Percentiles rank a stretch among this genome's conserved stretches.
Evolutionary conservation across 495 filamentous ascomycete genomes (phyloP).

Genomic region (Tuber indicum): DNA sequence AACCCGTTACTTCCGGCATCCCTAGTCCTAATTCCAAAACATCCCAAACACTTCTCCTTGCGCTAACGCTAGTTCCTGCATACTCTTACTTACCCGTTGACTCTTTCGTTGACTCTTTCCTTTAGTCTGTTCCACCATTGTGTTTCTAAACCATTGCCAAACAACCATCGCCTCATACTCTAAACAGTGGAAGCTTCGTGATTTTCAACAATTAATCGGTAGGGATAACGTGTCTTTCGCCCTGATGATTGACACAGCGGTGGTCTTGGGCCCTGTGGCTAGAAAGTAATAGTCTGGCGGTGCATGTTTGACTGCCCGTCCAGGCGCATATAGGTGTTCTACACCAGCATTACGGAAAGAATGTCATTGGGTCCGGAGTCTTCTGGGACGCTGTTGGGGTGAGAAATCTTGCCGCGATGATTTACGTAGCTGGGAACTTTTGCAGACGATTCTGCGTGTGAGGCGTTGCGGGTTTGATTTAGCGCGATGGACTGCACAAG

Average conservation of each 20-base stretch:
- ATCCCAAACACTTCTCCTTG: too few relatives aligned
- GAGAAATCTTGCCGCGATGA: constrained; percentile 21
- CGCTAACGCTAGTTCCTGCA: too few relatives aligned
- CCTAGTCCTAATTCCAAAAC: too few relatives aligned
- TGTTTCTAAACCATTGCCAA: too few relatives aligned
- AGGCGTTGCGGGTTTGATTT: neutral
- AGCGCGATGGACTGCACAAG: constrained; percentile 7
- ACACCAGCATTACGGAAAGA: constrained; percentile 70
- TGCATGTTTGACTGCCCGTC: constrained; percentile 66
- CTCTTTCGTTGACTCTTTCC: too few relatives aligned
- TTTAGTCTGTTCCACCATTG: too few relatives aligned
- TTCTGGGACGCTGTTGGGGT: constrained; percentile 24
- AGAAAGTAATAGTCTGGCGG: constrained; percentile 96
- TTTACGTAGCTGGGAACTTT: constrained; percentile 9
- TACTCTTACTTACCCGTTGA: too few relatives aligned
- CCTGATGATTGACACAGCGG: constrained; percentile 53
- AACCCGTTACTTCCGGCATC: too few relatives aligned
- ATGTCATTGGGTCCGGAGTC: constrained; percentile 56
- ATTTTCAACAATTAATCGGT: too few relatives aligned
- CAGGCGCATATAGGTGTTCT: constrained; percentile 54
- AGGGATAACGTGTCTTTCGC: too few relatives aligned
- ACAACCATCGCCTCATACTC: too few relatives aligned
- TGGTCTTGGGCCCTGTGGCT: constrained; percentile 71
- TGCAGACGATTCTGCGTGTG: neutral
- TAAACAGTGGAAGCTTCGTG: too few relatives aligned